Percentiles rank a stretch among this genome's conserved stretches.
These are phyloP conservation scores for Hymenoscyphus repandus DNA, from an alignment of 2,329 filamentous ascomycete genomes.

Conservation along the genomic window DNA sequence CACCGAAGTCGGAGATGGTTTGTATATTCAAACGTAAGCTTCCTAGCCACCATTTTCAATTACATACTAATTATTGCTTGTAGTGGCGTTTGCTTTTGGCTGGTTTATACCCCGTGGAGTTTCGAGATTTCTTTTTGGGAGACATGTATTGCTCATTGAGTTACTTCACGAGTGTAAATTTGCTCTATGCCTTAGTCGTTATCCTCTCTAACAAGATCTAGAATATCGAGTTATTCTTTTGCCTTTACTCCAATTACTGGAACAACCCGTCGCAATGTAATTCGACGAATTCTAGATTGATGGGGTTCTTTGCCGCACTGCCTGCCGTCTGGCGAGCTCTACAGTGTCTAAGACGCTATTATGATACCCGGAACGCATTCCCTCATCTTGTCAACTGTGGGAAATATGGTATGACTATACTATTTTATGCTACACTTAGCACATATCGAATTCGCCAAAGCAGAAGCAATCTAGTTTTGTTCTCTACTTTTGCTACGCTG, in stretches of 20 bases:
- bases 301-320: slow-evolving; percentile 80
- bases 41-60: not conserved
- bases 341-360: slow-evolving; percentile 86
- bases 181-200: no score
- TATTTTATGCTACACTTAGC: slow-evolving; percentile 72
- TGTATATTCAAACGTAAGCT: slow-evolving; percentile 75
- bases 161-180: slow-evolving; percentile 76
- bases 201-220: slow-evolving; percentile 31
- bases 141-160: slow-evolving; percentile 97
- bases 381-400: slow-evolving; percentile 89
- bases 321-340: slow-evolving; percentile 87
- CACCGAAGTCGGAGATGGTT: slow-evolving; percentile 79
- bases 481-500: slow-evolving; percentile 73
- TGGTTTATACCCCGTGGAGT: slow-evolving; percentile 88
- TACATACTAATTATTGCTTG: slow-evolving; percentile 28
- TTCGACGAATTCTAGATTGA: slow-evolving; percentile 72
- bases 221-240: slow-evolving; percentile 94
- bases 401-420: slow-evolving; percentile 83
- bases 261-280: slow-evolving; percentile 71
- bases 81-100: slow-evolving; percentile 82
- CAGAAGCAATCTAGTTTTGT: slow-evolving; percentile 57
- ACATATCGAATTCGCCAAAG: slow-evolving; percentile 71
- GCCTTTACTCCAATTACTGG: slow-evolving; percentile 81
- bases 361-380: slow-evolving; percentile 80
- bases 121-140: slow-evolving; percentile 93